Base-by-base conservation (phyloP, 1,284 basidiomycete species). In the Moniliella sp. region DNA sequence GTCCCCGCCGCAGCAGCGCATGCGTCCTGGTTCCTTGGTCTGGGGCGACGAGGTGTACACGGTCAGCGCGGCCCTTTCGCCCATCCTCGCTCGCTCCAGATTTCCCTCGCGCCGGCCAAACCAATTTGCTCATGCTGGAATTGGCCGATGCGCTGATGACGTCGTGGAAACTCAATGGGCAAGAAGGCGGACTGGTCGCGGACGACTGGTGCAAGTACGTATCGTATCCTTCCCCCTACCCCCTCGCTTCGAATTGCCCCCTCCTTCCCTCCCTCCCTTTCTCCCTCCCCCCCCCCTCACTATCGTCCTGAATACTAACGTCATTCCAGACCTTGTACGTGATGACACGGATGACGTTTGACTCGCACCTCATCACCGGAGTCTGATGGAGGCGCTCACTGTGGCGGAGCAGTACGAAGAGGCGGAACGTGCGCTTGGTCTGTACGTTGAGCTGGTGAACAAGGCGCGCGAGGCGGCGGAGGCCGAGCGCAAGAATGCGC, bases 41-140 rank as follows among this genome's bases (percentile, higher is more conserved):
- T 57, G 55, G 55, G 43, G 44, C 29, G 45, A 48, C 34, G 53
- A 58, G 41, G 35, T 42, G 27, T 38, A 43, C 23, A 41, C 44
- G 12, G 42, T 47, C 2, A 25, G 31, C 30, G 13, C 28, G 40
- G 3, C 51, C 45, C 8, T 38, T 36, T 33, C 30, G 31, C 15
- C 36, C 45, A 13, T 28, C 63, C 14, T 33, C 50, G 25, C 35
- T 35, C 11, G 32, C 70, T 33, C 83, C 80, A 0, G 62, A 51
- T 1, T 88, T 97, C 54, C 88, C 88, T 4, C 67, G 65, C 23
- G 83, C 86, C 0, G 83, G 83, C 2, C 69, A 81, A 45, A 65
- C 73, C 34, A 93, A 94, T 50, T 43, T 63, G 14, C 71, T 70
- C 37, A 81, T 91, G 4, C 75, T 82, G 42, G 73, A 78, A 44